Percentiles rank a stretch among this genome's conserved stretches.
Evolutionary conservation across 169 alveolate species (phyloP).

Genomic region (Eimeria sp.): DNA sequence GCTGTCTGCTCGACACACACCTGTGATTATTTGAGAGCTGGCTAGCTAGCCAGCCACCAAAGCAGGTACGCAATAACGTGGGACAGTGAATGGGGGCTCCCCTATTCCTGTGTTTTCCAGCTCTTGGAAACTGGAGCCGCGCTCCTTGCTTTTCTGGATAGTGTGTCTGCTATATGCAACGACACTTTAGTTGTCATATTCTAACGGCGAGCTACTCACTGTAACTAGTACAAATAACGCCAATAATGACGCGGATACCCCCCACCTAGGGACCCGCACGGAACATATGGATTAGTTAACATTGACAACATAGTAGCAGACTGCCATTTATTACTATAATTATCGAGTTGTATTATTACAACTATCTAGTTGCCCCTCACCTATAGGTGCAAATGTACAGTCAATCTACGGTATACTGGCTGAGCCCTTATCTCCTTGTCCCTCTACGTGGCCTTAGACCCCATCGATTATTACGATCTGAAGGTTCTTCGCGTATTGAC

Average conservation of each 20-base stretch:
- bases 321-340: too few species aligned
- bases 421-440: too few species aligned
- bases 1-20: neutral
- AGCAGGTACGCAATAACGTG: neutral
- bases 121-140: neutral
- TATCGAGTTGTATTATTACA: too few species aligned
- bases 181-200: neutral
- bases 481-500: too few species aligned
- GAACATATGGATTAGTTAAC: too few species aligned
- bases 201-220: neutral
- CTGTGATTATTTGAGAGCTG: neutral
- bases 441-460: too few species aligned
- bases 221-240: neutral
- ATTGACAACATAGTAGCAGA: too few species aligned
- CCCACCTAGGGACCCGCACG: too few species aligned
- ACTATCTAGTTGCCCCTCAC: too few species aligned
- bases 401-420: too few species aligned
- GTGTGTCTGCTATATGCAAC: neutral
- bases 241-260: neutral
- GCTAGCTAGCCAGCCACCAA: neutral
- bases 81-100: neutral
- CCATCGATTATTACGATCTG: too few species aligned
- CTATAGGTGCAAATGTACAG: too few species aligned
- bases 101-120: neutral
- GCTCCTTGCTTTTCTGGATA: neutral